phyloP scores from a whole-genome alignment of 768 basidiomycete species.

The Dioszegia hungarica region DNA sequence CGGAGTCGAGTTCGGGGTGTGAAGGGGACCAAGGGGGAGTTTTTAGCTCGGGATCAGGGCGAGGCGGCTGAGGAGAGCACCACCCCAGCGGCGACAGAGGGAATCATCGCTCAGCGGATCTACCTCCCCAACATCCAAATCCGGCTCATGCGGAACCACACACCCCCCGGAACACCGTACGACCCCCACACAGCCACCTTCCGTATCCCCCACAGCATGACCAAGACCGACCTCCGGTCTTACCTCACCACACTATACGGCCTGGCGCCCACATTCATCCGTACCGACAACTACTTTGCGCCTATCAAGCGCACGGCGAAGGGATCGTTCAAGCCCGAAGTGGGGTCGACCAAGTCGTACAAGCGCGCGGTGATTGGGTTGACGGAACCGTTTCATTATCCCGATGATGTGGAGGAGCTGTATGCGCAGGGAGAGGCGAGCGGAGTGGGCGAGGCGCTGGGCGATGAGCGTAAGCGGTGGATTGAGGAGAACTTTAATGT shows the following conservation, averaged over 20 bases:
- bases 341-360: constrained; percentile 55
- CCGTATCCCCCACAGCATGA: constrained; percentile 77
- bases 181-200: constrained; percentile 95
- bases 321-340: constrained; percentile 7
- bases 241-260: constrained; percentile 82
- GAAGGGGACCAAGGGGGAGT: constrained; percentile 7
- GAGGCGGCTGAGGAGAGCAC: not conserved
- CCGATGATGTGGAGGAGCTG: constrained; percentile 75
- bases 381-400: constrained; percentile 90
- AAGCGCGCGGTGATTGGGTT: constrained; percentile 90
- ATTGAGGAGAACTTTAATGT: constrained; percentile 62
- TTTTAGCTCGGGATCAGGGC: not conserved
- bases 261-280: constrained; percentile 84
- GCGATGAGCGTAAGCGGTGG: constrained; percentile 49
- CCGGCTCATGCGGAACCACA: constrained; percentile 76
- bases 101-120: constrained; percentile 68
- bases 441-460: constrained; percentile 44
- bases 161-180: constrained; percentile 69
- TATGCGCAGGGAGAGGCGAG: constrained; percentile 54
- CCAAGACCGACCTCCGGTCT: constrained; percentile 85
- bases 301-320: constrained; percentile 51
- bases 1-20: constrained; percentile 28
- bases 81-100: not conserved
- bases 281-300: constrained; percentile 83
- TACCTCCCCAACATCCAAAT: constrained; percentile 87